Evolutionary conservation across 306 rosid species (phyloP), one percentile per base, ranked within the genome.

Genomic region (Herpetospermum pedunculosum): DNA sequence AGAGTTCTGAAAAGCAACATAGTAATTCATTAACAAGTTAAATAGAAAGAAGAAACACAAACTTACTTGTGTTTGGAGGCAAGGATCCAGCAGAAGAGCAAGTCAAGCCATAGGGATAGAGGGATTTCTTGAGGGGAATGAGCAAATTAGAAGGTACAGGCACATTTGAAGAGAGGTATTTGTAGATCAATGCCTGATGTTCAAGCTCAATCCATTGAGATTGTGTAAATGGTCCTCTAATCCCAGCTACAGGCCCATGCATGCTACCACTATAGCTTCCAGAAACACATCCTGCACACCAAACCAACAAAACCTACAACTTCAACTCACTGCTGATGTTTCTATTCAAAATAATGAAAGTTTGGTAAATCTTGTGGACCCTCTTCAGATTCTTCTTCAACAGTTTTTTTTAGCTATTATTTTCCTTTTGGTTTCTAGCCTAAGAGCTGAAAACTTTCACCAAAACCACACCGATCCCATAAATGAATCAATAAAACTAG

Each of bases 151-250:
- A 81, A 10, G 89, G 87, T 18, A 85, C 84, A 43, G 87, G 79
- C 68, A 81, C 85, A 77, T 83, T 83, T 49, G 82, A 77, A 70
- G 81, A 76, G 73, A 85, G 72, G 76, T 83, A 83, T 81, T 85
- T 83, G 84, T 81, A 83, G 85, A 85, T 85, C 85, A 85, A 79
- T 52, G 89, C 89, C 79, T 85, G 89, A 75, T 85, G 85, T 77
- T 85, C 89, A 28, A 85, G 82, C 82, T 85, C 89, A 53, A 83
- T 70, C 89, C 89, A 83, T 70, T 85, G 89, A n/a, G 83, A 85
- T 26, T 83, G 85, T 52, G 83, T 85, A 77, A 85, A 85, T 62
- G 83, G 85, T 43, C 82, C 89, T 81, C 80, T 81, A 18, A 40
- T 72, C 49, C 79, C 81, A 25, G 77, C 62, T 58, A 62, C 64